Base-by-base conservation (phyloP, 2,329 filamentous ascomycete species). In the Talaromyces sp. region DNA sequence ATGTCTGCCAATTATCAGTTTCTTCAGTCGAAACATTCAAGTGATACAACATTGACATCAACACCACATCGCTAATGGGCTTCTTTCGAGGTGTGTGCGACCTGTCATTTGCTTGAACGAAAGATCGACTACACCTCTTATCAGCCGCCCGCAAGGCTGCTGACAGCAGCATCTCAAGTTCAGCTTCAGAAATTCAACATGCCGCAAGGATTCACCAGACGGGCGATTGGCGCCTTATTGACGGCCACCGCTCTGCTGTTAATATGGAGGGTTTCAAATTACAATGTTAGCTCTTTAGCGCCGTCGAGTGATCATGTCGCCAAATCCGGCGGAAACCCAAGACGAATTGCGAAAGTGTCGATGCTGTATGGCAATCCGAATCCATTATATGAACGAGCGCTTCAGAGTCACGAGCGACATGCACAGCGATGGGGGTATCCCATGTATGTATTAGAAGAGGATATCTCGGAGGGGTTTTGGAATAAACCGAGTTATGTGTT, bases 361-460 rank as follows among this genome's bases (percentile, higher is more conserved):
- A 76, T 75, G 69, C 64, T 76, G 8, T 77, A 73, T 65, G 75
- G 74, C n/a, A 67, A 71, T 31, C 67, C 67, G 5, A 74, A 74
- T 45, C 57, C 70, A 10, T 68, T 77, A 22, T 79, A 77, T 62
- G 74, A 79, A 57, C 68, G 70, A n/a, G 77, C 76, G 6, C 66
- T 80, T 27, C 67, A 70, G 19, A 76, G 69, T n/a, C 77, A 80
- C 62, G 59, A 70, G 54, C 68, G 70, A 37, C 77, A 79, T 59
- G 75, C 75, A 13, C 63, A 71, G 45, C 63, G 71, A 50, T 74
- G 76, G 68, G 74, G 74, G 4, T 80, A 80, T 50, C 71, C 70
- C n/a, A 74, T 75, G 69, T 64, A 72, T 49, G 70, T 79, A 3
- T 68, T 80, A 39, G 69, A 74, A 35, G 68, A 74, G 35, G 68